Base-by-base conservation (phyloP, 192 early-diverging fungal genomes). In the Ambispora gerdemannii region DNA sequence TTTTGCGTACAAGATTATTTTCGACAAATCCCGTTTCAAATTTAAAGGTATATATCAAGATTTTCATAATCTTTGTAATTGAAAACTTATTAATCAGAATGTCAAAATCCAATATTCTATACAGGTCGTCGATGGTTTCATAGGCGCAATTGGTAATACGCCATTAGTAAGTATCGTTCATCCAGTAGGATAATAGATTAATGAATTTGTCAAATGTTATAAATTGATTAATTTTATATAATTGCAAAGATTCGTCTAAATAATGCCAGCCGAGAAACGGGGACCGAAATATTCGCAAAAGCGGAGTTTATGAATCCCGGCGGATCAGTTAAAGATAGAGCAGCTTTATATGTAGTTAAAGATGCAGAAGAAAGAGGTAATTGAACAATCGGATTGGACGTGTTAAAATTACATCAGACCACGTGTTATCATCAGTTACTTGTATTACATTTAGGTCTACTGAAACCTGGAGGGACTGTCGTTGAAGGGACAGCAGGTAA, bases 261-360 rank as follows among this genome's bases (percentile, higher is more conserved):
- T 71, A 80, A 75, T 51, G 33, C 91, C 68, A 90, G 89, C 75
- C 74, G 87, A 50, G 88, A 91, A 71, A 91, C 89, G 3, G 93
- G 94, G 33, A 89, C 90, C 76, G 85, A 94, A 49, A 93, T 98
- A 66, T 82, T 90, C 51, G 94, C 88, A 69, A 98, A 97, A 82
- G 93, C 94, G 53, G 96, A 98, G 83, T 96, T 90, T 77, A 93
- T 95, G 95, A 97, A 98, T 80, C 95, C 95, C 4, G 92, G 93
- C 35, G 95, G 95, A 2, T 93, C 91, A 19, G 95, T 98, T 71
- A 98, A 98, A 83, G 97, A 98, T 80, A 87, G 97, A 25, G 92
- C 95, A 4, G 97, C 97, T 0, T 82, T 97, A 31, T 95, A 83
- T 77, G 92, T 98, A 0, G 91, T 98, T 22, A 90, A 97, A 81